These are phyloP conservation scores for Xylaria sp. DNA, from an alignment of 2,329 filamentous ascomycete genomes.

Conservation along the genomic window DNA sequence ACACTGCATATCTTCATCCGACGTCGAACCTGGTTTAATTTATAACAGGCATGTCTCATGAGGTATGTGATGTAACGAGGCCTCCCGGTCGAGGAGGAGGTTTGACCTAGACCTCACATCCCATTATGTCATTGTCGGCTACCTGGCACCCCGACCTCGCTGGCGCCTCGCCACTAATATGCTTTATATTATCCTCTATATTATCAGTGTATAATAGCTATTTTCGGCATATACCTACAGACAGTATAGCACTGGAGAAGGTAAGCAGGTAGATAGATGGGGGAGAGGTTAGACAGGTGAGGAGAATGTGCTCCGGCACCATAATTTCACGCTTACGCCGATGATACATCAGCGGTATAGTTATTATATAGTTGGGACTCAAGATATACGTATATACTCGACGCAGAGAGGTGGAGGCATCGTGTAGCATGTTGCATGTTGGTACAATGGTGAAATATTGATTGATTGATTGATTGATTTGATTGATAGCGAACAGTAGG, in stretches of 20 bases:
- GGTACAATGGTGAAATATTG: background rate
- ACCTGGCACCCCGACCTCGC: constrained; percentile 5
- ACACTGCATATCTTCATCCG: constrained; percentile 19
- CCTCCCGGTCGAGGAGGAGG: constrained; percentile 12
- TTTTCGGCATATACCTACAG: constrained; percentile 1
- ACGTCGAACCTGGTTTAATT: constrained; percentile 22
- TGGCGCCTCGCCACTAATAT: constrained; percentile 1
- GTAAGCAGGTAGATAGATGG: background rate
- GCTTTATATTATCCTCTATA: constrained; percentile 9
- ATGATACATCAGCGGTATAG: background rate
- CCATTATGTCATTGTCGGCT: constrained; percentile 2
- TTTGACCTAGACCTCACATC: background rate
- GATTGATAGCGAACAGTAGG: background rate
- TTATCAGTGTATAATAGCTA: constrained; percentile 1
- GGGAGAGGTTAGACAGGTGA: background rate
- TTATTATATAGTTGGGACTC: constrained; percentile 5
- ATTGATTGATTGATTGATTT: background rate
- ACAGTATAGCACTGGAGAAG: background rate
- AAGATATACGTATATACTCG: background rate
- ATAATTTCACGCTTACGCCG: constrained; percentile 3
- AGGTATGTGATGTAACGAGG: constrained; percentile 19
- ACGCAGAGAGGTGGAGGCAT: background rate
- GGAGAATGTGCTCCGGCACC: constrained; percentile 18
- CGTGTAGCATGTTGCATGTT: background rate
- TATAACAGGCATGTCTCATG: constrained; percentile 23